Evolutionary conservation across 2,329 filamentous ascomycete species (phyloP).

Genomic region (Raffaelea ambrosiae): DNA sequence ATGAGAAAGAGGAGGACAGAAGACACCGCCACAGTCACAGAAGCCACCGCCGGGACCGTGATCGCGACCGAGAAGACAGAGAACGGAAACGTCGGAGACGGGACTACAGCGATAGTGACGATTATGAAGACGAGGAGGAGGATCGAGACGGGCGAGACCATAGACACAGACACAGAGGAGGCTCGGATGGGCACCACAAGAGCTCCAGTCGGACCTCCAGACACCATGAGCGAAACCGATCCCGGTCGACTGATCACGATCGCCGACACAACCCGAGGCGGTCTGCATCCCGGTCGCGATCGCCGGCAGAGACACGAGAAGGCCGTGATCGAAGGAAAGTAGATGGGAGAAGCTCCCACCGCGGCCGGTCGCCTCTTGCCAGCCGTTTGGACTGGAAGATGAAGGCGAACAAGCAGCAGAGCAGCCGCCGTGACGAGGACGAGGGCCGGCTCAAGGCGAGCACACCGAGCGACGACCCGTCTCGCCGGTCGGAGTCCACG

Average conservation of each 20-base stretch:
- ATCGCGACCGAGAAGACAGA: too few species aligned
- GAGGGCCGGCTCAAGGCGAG: not conserved
- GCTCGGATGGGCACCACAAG: too few species aligned
- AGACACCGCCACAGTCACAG: not conserved
- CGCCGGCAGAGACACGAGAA: not conserved
- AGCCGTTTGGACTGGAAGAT: not conserved
- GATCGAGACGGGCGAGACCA: not conserved
- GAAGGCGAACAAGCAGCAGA: not conserved
- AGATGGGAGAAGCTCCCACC: too few species aligned
- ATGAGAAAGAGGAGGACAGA: not conserved
- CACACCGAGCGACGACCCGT: not conserved
- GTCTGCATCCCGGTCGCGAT: too few species aligned
- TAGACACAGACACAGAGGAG: not conserved
- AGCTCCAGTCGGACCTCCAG: too few species aligned
- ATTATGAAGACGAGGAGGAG: not conserved
- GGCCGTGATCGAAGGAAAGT: not conserved
- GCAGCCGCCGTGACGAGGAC: not conserved
- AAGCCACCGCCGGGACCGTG: not conserved
- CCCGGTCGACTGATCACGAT: too few species aligned
- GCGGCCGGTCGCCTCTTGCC: too few species aligned
- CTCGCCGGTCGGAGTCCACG: not conserved
- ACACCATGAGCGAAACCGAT: too few species aligned
- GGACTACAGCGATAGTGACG: too few species aligned
- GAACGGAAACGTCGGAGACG: too few species aligned
- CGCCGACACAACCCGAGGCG: too few species aligned